Evolutionary conservation across 371 early-diverging fungal genomes (phyloP), one percentile per base, ranked within the genome.

Genomic region (Apophysomyces variabilis): DNA sequence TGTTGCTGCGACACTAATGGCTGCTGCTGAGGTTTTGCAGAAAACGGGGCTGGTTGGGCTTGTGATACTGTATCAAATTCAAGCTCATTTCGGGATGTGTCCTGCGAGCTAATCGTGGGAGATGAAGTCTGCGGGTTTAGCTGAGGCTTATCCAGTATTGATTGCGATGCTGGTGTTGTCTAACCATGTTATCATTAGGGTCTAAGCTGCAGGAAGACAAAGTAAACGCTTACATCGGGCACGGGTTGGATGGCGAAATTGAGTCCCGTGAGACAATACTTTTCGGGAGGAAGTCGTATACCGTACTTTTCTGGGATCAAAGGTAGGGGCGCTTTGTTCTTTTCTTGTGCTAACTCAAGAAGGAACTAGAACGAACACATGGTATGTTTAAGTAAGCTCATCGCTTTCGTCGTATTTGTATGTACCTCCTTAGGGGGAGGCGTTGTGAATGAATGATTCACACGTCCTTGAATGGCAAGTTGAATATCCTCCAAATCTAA

Each of bases 401-500:
- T 1, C 41, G 8, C 41, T 41, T 26, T 26, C 3, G 32, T 26
- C 1, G 41, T 13, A 41, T 36, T 26, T 12, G 12, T 38, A 18
- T 46, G 36, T 87, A 92, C 93, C 74, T 96, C 96, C 83, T 90
- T 90, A 4, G 94, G 88, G 36, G 97, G 98, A 43, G 96, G 96
- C 21, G 85, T 80, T 4, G 94, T 93, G 71, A 97, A 98, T 8
- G 95, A 92, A 64, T 95, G 92, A 67, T 94, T 89, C 8, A 94
- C 90, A 46, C 95, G 90, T 62, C 93, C 91, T 72, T 96, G 93
- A 75, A 96, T 92, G 8, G 99, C 96, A 35, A 99, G 82, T 60
- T 93, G 92, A 21, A 99, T 91, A 77, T 99, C 99, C 45, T 92
- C 95, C 46, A 90, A 68, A 57, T 91, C 92, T n/a, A 99, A 80